Conservation (phyloP, 108 stramenopile genomes). For the Skeletonema marinoi region DNA sequence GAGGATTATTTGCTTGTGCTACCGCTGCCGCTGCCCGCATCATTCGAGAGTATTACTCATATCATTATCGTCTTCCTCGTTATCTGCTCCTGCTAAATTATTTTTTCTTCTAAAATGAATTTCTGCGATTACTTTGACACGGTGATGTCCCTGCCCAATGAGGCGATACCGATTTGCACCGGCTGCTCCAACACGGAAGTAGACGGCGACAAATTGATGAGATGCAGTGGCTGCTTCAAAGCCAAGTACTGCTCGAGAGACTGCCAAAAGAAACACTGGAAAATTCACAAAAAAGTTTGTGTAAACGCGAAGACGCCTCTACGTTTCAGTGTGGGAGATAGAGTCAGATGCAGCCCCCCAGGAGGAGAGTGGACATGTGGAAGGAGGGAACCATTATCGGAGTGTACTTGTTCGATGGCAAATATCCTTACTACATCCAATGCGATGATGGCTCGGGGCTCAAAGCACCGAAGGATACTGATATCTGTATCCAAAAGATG, state of each 20-base stretch:
- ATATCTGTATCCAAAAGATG: neutral
- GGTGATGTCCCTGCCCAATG: neutral
- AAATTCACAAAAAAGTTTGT: constrained; percentile 1
- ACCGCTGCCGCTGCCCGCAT: no score
- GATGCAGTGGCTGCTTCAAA: neutral
- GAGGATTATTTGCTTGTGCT: no score
- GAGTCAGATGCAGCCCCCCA: neutral
- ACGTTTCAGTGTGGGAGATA: neutral
- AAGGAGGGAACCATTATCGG: neutral
- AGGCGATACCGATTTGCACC: neutral
- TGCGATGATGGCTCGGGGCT: neutral
- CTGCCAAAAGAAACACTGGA: neutral
- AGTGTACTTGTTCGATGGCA: neutral
- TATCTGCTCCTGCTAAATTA: no score
- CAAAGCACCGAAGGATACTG: neutral
- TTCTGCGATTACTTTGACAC: neutral
- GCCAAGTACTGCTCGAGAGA: neutral
- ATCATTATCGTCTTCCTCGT: neutral
- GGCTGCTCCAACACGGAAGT: neutral
- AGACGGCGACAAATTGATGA: neutral
- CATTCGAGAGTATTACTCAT: no score
- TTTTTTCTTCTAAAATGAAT: no score
- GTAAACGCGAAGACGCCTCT: neutral
- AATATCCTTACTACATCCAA: neutral
- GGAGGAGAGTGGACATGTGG: neutral